phyloP scores from a whole-genome alignment of 805 yeast species.

The Candida peoriensis region DNA sequence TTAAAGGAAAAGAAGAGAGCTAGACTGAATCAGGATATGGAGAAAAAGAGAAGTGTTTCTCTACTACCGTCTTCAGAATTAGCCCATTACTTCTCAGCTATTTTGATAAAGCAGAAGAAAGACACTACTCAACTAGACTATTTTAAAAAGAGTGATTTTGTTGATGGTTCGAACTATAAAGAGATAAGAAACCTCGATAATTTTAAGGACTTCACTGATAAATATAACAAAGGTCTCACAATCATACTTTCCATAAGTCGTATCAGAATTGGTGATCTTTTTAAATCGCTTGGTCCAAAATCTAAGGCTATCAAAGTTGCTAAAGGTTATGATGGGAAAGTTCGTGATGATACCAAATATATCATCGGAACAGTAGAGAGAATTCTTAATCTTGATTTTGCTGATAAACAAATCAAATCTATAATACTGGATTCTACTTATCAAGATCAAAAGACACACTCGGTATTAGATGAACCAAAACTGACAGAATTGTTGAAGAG shows the following conservation, averaged over 20 bases:
- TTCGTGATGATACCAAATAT: conserved; percentile 23
- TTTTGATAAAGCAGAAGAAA: conserved; percentile 54
- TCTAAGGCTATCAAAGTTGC: conserved; percentile 23
- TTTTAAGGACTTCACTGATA: conserved; percentile 47
- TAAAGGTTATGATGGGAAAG: conserved; percentile 22
- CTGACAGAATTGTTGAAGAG: conserved; percentile 19
- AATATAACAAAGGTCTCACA: conserved; percentile 42
- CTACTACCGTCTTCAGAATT: conserved; percentile 51
- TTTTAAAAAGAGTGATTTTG: conserved; percentile 49
- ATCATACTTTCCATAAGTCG: conserved; percentile 69
- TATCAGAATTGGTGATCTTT: conserved; percentile 80
- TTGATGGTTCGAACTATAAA: conserved; percentile 57
- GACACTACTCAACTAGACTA: conserved; percentile 75
- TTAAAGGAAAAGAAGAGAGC: conserved; percentile 59
- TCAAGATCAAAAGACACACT: conserved; percentile 23
- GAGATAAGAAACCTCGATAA: conserved; percentile 50
- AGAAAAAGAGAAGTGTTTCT: conserved; percentile 53
- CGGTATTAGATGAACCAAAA: conserved; percentile 23
- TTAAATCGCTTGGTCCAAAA: conserved; percentile 45
- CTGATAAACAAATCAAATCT: conserved; percentile 18
- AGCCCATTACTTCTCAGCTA: conserved; percentile 60
- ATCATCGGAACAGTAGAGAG: conserved; percentile 25
- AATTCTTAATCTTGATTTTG: conserved; percentile 15
- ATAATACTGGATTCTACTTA: conserved; percentile 23
- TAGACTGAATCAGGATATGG: conserved; percentile 61